phyloP scores from a whole-genome alignment of 2,329 filamentous ascomycete species.

The Harringtonia lauricola region DNA sequence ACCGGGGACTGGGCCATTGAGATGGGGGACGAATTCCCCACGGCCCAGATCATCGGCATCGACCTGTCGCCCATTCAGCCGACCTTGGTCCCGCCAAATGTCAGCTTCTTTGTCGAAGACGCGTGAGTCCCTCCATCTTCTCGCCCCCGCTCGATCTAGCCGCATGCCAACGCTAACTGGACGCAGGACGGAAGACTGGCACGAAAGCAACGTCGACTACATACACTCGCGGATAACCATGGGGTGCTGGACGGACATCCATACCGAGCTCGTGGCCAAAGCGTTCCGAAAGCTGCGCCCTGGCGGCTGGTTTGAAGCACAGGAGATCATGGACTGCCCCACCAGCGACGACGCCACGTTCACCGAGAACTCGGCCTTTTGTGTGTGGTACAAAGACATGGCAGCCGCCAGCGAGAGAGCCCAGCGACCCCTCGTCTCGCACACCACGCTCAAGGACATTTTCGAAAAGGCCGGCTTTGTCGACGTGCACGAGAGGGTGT shows the following conservation, averaged over 20 bases:
- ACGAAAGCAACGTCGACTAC: slow-evolving; percentile 42
- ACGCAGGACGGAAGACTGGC: slow-evolving; percentile 32
- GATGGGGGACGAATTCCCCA: slow-evolving; percentile 51
- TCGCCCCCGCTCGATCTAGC: slow-evolving; percentile 3
- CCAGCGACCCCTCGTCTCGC: slow-evolving; percentile 11
- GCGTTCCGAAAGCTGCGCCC: slow-evolving; percentile 37
- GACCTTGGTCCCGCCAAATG: slow-evolving; percentile 55
- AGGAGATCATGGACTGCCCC: slow-evolving; percentile 28
- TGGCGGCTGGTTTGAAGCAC: slow-evolving; percentile 44
- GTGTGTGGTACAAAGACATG: slow-evolving; percentile 14
- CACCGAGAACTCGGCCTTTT: slow-evolving; percentile 7
- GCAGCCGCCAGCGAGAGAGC: slow-evolving; percentile 7
- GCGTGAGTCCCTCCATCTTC: slow-evolving; percentile 19
- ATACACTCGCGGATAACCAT: slow-evolving; percentile 39
- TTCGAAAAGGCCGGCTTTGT: slow-evolving; percentile 19
- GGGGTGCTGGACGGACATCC: slow-evolving; percentile 38
- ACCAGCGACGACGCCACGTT: slow-evolving; percentile 18
- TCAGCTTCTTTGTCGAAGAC: slow-evolving; percentile 65
- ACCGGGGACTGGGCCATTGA: slow-evolving; percentile 58
- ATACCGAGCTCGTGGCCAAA: slow-evolving; percentile 37
- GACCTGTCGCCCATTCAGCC: slow-evolving; percentile 61
- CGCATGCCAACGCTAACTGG: no score
- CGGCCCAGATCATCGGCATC: slow-evolving; percentile 47
- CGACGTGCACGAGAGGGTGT: slow-evolving; percentile 17
- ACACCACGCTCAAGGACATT: slow-evolving; percentile 14